Base-by-base conservation (phyloP, 108 stramenopile species). In the Asterionellopsis glacialis region DNA sequence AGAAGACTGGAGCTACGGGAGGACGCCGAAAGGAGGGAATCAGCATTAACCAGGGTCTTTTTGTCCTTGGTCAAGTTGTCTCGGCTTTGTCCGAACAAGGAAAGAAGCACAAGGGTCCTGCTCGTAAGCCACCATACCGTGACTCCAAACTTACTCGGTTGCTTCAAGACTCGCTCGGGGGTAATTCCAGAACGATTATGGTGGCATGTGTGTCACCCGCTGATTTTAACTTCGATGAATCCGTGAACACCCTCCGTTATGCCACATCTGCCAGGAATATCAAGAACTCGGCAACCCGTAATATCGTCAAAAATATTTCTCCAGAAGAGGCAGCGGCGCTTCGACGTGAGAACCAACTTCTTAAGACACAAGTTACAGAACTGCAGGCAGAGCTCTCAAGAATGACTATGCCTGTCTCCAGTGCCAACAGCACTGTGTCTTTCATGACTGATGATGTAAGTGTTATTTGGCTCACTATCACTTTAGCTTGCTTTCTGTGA, bases 1-100 rank as follows among this genome's bases (percentile, higher is more conserved):
- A 88, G 56, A 98, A 99, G 77, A 98, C 99, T 11, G 96, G 96
- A 12, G 97, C 97, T 9, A 84, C 90, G 9, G 99, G 99, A 11
- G 82, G 87, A 16, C 93, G 95, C 26, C 77, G 91, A 18, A 75
- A 93, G 61, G 97, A 97, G 61, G 89, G 91, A 23, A 94, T 87
- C 44, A 91, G 79, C 59, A 99, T 99, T 63, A 99, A 99, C 64
- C 75, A 87, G 73, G 43, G 85, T 25, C 73, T 97, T 11, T 87
- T 91, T 28, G 93, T 89, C 0, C 73, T 97, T 50, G 94, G 94
- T 13, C 91, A 95, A 57, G 94, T 95, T 25, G 93, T 97, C 55
- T 65, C 75, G 9, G 95, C 95, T 13, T 82, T 97, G 33, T 85
- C 91, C 14, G 96, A 95, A 55, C 84, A 80, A 38, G 88, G 89